Percentiles rank a stretch among this genome's conserved stretches.
Evolutionary conservation across 2,329 filamentous ascomycete species (phyloP).

Genomic region (Corynespora cassiicola): DNA sequence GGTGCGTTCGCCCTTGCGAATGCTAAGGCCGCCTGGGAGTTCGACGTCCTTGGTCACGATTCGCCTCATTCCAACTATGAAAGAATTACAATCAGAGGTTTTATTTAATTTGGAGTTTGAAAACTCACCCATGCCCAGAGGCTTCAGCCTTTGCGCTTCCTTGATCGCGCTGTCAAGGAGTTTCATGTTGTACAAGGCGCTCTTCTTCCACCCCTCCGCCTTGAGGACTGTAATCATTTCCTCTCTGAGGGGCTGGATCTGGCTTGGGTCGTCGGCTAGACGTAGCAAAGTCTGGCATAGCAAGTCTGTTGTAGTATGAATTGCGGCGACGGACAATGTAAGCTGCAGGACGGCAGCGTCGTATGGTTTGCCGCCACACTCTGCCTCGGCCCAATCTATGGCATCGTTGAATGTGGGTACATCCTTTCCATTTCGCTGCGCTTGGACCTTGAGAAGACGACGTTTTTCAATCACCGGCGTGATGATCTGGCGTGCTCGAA

Average conservation of each 20-base stretch:
- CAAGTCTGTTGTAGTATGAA: slow-evolving; percentile 30
- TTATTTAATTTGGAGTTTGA: neutral
- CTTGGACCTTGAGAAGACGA: neutral
- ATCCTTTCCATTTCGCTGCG: slow-evolving; percentile 17
- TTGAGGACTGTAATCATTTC: slow-evolving; percentile 30
- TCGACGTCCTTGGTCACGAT: slow-evolving; percentile 22
- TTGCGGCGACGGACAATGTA: slow-evolving; percentile 16
- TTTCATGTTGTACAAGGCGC: slow-evolving; percentile 32
- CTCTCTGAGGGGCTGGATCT: slow-evolving; percentile 27
- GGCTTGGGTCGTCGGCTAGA: slow-evolving; percentile 26
- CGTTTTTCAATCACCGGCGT: slow-evolving; percentile 26
- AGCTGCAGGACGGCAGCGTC: slow-evolving; percentile 18
- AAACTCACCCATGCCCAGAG: slow-evolving; percentile 20
- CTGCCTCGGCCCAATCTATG: slow-evolving; percentile 32
- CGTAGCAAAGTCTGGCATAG: slow-evolving; percentile 27
- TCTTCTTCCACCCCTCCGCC: slow-evolving; percentile 31
- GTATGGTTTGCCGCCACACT: slow-evolving; percentile 17
- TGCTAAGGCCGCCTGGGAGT: slow-evolving; percentile 32
- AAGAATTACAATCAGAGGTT: neutral
- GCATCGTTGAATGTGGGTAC: slow-evolving; percentile 26
- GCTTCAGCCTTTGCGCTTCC: slow-evolving; percentile 36
- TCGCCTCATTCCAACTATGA: slow-evolving; percentile 30
- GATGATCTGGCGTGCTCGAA: slow-evolving; percentile 45
- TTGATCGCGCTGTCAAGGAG: slow-evolving; percentile 43
- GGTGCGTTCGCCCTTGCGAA: slow-evolving; percentile 24